Base-by-base conservation (phyloP, 2,329 filamentous ascomycete genomes). In the Trichophaea hybrida region DNA sequence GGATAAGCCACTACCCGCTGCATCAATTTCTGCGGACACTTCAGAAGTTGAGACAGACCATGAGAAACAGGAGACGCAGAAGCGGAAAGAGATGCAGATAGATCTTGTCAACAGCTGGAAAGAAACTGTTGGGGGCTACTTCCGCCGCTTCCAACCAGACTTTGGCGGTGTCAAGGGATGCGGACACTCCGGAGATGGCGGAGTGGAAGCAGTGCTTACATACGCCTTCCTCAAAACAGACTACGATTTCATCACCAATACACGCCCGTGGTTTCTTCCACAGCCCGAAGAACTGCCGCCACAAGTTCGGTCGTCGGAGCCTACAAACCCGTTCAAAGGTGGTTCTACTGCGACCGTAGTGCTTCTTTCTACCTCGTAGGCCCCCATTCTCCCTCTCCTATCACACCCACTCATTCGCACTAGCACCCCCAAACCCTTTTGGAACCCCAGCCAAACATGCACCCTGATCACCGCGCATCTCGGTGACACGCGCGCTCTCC, bases 181-280 rank as follows among this genome's bases (percentile, higher is more conserved):
- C 37, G 31, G 69, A 43, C n/a, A n/a, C 43, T 58, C 59, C 2
- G 58, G 61, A 10, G 32, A 34, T 12, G 59, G 53, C 10, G 46
- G 51, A 6, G 80, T 90, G 62, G 85, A 91, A 69, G 81, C 86
- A 0, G 82, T 94, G 38, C 76, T 98, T 57, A 86, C 86, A 61
- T 97, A 97, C 72, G 88, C 91, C 24, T 98, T 98, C 69, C 77
- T 98, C 53, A 86, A 88, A 67, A 89, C 90, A 37, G 93, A 98
- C 71, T 81, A 96, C 55, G 91, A 97, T 73, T 98, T 98, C 69
- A 84, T 97, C 58, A 81, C 85, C 5, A 89, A 88, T 0, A 91
- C 97, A 73, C 89, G 89, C 4, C 79, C 61, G 12, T 66, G 58
- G 55, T 62, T 59, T 44, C 46, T 59, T 13, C 40, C 51, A n/a